These are phyloP conservation scores for Capsicum rhomboideum DNA, from an alignment of 257 asterid genomes.

Conservation along the genomic window DNA sequence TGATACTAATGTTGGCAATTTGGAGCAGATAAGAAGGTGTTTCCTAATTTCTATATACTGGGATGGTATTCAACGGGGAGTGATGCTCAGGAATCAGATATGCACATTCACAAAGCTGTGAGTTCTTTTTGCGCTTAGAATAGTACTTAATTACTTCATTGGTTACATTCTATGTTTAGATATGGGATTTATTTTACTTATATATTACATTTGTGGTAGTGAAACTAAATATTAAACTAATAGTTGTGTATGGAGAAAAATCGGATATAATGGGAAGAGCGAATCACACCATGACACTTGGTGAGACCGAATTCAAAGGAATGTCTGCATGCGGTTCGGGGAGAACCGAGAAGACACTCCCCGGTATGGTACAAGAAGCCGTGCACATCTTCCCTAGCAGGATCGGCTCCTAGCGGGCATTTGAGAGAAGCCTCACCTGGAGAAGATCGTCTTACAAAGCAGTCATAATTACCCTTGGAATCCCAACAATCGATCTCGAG, in stretches of 20 bases:
- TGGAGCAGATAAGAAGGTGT: slow-evolving; percentile 91
- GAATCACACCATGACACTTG: neutral
- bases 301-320: neutral
- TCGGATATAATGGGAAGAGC: neutral
- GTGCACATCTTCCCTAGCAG: neutral
- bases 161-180: no score
- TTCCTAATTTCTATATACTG: slow-evolving; percentile 73
- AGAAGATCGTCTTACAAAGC: neutral
- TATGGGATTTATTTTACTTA: neutral
- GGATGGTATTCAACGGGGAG: slow-evolving; percentile 99
- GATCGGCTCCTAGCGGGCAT: neutral
- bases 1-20: neutral
- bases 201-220: neutral
- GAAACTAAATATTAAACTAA: neutral
- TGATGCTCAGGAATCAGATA: slow-evolving; percentile 85
- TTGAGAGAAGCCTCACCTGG: neutral
- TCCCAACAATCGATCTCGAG: neutral
- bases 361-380: neutral
- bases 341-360: neutral
- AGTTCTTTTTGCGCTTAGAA: slow-evolving; percentile 19
- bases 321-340: neutral
- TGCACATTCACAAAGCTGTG: slow-evolving; percentile 94
- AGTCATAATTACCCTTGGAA: neutral
- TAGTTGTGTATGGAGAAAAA: neutral
- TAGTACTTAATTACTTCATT: neutral